Conservation (phyloP, 352 stramenopile genomes). For the Pythium vanterpoolii region DNA sequence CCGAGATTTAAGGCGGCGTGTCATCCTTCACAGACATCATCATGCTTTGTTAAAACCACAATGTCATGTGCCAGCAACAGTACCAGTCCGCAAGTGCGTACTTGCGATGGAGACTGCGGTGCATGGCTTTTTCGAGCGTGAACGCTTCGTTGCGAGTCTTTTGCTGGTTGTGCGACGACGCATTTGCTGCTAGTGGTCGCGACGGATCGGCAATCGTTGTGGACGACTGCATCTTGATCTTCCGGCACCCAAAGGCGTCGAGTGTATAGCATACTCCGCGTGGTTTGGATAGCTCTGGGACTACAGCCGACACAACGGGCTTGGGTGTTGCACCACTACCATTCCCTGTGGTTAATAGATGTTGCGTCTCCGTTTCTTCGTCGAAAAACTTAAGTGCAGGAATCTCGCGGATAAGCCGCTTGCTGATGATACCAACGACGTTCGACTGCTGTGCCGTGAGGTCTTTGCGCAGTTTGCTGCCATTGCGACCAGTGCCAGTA, state of each 20-base stretch:
- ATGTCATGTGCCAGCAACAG: neutral
- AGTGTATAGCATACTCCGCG: conserved; percentile 76
- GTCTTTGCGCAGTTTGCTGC: conserved; percentile 50
- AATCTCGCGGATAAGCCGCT: conserved; percentile 66
- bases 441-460: conserved; percentile 56
- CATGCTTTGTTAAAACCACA: neutral
- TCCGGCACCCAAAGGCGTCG: conserved; percentile 50
- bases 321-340: no score
- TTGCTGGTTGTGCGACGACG: conserved; percentile 31
- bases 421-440: conserved; percentile 72
- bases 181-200: conserved; percentile 15
- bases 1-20: conserved; percentile 49
- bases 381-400: conserved; percentile 81
- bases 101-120: conserved; percentile 55
- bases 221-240: conserved; percentile 69
- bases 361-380: conserved; percentile 23
- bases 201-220: conserved; percentile 3
- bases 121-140: conserved; percentile 55
- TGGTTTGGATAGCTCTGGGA: conserved; percentile 20
- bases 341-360: neutral
- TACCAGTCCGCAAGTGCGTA: conserved; percentile 25
- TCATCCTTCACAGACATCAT: conserved; percentile 40
- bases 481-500: conserved; percentile 22
- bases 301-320: neutral
- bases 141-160: conserved; percentile 30